Evolutionary conservation across 176 grass and related monocot species (phyloP), one percentile per base, ranked within the genome.

Genomic region (Carex kokanica): DNA sequence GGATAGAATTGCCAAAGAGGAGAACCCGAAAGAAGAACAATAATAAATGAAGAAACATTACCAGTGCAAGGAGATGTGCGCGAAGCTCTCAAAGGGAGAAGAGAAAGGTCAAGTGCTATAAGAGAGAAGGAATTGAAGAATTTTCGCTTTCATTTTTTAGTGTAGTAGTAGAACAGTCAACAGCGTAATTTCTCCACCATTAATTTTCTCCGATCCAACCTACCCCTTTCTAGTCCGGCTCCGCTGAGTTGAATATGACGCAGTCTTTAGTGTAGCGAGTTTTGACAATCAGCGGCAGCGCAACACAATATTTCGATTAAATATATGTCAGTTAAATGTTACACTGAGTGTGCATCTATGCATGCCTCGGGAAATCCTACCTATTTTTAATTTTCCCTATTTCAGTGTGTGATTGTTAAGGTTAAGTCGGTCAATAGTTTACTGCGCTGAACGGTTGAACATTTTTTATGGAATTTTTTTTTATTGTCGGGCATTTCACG

Each of bases 121-220:
- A 45, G 57, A 23, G 58, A 40, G 0, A 64, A 51, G 5, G 59
- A 63, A 74, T 47, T 51, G 20, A 74, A 74, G 1, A 2, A 25
- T 27, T 51, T 25, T 3, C n/a, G 5, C 6, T 8, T 45, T 6
- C 17, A 21, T 75, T 29, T 54, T 23, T 15, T 2, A 54, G 45
- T 53, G 72, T 14, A 54, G 72, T 75, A 29, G 12, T 75, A 47
- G 0, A 79, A 20, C 53, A 81, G 80, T 82, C 43, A 82, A 51
- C 23, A 29, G 40, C 80, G 80, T 65, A 51, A 16, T 27, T 68
- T 82, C 40, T 82, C 80, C 21, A 67, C 80, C 80, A 52, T 68
- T 23, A 54, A 66, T 66, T 82, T 82, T 47, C 13, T 5, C 25
- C 51, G 47, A 31, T 31, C 71, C 71, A 74, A 74, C 72, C 47